Percentiles rank a stretch among this genome's conserved stretches.
These are phyloP conservation scores for Aspergillus arachidicola DNA, from an alignment of 2,329 filamentous ascomycete genomes.

Conservation along the genomic window DNA sequence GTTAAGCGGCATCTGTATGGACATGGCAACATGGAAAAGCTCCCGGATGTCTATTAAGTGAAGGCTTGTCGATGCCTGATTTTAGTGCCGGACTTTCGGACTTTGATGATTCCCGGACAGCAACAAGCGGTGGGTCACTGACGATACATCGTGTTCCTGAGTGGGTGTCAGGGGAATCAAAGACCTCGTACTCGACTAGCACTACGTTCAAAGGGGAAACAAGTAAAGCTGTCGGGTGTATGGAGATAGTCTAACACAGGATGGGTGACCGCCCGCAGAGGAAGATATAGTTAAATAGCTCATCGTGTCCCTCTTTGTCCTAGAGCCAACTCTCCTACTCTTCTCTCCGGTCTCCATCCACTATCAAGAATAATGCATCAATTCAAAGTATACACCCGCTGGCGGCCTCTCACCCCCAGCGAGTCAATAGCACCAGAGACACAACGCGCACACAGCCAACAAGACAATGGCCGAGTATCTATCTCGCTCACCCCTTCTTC, in stretches of 20 bases:
- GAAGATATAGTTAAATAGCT: background rate
- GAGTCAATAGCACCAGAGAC: background rate
- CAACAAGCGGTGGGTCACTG: background rate
- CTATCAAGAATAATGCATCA: background rate
- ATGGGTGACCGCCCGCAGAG: too few relatives aligned
- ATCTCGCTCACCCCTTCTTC: background rate
- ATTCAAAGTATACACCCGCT: conserved; percentile 2
- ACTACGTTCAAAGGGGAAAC: background rate
- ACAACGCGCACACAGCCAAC: background rate
- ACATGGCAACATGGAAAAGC: too few relatives aligned
- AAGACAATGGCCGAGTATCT: background rate
- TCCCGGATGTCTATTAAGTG: too few relatives aligned
- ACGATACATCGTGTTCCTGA: background rate
- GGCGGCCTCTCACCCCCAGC: background rate
- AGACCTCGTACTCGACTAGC: background rate
- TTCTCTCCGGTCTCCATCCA: background rate
- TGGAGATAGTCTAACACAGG: too few relatives aligned
- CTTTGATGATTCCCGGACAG: background rate
- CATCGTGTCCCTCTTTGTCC: background rate
- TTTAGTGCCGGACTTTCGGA: background rate
- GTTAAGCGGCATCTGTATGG: too few relatives aligned
- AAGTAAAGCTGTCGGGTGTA: too few relatives aligned
- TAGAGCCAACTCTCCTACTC: background rate
- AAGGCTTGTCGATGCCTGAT: too few relatives aligned
- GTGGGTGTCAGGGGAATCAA: background rate